Conservation (phyloP, 1,284 basidiomycete species). For the Phylloboletellus chloephorus region DNA sequence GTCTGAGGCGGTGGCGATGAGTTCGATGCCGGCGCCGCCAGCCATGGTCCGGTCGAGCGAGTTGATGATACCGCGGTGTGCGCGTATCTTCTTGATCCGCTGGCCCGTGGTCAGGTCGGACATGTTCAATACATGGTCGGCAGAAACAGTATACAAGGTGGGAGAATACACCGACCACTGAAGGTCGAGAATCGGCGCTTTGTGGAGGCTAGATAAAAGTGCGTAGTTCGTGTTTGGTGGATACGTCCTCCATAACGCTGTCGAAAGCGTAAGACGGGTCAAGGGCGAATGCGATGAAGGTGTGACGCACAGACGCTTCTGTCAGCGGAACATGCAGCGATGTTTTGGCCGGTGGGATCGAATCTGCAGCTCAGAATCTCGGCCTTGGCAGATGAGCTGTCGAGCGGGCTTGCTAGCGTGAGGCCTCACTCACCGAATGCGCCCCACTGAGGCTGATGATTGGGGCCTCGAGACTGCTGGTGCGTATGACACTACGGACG, state of each 20-base stretch:
- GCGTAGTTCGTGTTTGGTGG: slow-evolving; percentile 78
- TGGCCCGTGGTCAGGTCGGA: slow-evolving; percentile 77
- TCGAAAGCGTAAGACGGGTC: slow-evolving; percentile 3
- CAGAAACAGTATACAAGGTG: slow-evolving; percentile 73
- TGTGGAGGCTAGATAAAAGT: slow-evolving; percentile 67
- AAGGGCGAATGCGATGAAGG: neutral
- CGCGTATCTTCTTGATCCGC: slow-evolving; percentile 67
- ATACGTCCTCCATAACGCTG: slow-evolving; percentile 78
- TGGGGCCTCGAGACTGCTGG: slow-evolving; percentile 73
- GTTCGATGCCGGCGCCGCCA: slow-evolving; percentile 74
- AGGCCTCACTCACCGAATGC: slow-evolving; percentile 51
- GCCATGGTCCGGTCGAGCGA: slow-evolving; percentile 79
- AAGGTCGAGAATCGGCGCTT: slow-evolving; percentile 74
- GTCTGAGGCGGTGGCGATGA: slow-evolving; percentile 81
- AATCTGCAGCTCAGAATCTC: slow-evolving; percentile 78
- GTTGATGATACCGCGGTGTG: slow-evolving; percentile 87
- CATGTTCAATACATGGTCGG: slow-evolving; percentile 74
- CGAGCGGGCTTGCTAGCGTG: slow-evolving; percentile 1
- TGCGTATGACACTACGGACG: slow-evolving; percentile 71
- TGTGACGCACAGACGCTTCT: slow-evolving; percentile 64
- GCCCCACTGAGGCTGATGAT: slow-evolving; percentile 75
- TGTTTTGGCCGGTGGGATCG: slow-evolving; percentile 76
- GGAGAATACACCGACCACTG: slow-evolving; percentile 75
- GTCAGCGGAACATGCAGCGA: slow-evolving; percentile 79
- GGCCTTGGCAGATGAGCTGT: slow-evolving; percentile 39